phyloP scores from a whole-genome alignment of 2,329 filamentous ascomycete species.

The Canariomyces notabilis region DNA sequence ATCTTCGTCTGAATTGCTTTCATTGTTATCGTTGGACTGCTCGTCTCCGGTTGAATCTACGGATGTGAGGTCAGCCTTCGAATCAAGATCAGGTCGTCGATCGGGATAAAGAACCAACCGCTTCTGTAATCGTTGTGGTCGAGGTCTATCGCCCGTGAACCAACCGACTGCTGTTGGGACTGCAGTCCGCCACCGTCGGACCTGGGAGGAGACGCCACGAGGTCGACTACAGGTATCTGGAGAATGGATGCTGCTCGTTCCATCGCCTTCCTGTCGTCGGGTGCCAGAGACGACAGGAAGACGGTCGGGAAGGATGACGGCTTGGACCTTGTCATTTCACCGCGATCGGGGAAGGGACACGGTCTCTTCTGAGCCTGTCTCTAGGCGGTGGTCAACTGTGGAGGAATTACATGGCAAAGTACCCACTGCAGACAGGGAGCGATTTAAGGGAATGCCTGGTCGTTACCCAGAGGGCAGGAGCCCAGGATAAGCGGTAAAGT shows the following conservation, averaged over 20 bases:
- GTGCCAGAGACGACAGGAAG: not conserved
- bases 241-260: not conserved
- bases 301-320: not conserved
- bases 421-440: not conserved
- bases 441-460: not conserved
- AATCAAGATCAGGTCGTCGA: not conserved
- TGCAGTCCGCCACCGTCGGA: not conserved
- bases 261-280: not conserved
- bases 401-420: not conserved
- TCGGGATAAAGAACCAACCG: not conserved
- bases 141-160: not conserved
- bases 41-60: not conserved
- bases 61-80: not conserved
- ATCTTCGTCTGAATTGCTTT: not conserved
- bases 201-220: not conserved
- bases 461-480: too few species aligned
- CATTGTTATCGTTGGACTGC: not conserved
- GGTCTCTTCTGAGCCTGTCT: not conserved
- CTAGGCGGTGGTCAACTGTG: not conserved
- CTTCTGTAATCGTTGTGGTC: not conserved
- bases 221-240: not conserved
- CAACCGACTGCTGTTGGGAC: not conserved
- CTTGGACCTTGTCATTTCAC: slow-evolving; percentile 1
- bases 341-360: not conserved
- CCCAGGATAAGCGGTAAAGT: too few species aligned